These are phyloP conservation scores for Nicotiana otophora DNA, from an alignment of 257 asterid species.

Conservation along the genomic window DNA sequence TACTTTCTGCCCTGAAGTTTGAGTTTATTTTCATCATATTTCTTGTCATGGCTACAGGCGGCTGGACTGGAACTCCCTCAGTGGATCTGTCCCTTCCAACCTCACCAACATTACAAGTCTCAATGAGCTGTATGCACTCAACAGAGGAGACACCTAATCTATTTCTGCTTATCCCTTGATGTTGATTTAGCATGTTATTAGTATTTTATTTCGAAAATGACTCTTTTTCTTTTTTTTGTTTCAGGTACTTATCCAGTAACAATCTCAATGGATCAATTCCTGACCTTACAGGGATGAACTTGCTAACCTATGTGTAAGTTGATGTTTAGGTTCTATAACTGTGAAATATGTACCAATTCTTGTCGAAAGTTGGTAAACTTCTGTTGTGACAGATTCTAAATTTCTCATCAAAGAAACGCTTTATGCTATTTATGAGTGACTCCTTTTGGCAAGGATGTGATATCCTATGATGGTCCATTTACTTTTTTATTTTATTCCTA, in stretches of 20 bases:
- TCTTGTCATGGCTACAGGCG: slow-evolving; percentile 46
- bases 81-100: slow-evolving; percentile 49
- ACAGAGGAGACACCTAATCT: neutral
- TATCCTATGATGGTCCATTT: neutral
- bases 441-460: slow-evolving; percentile 9
- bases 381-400: neutral
- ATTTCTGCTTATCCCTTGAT: neutral
- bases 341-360: neutral
- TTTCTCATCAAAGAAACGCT: neutral
- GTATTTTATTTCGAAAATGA: neutral
- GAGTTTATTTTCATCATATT: slow-evolving; percentile 3
- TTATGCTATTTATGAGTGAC: neutral
- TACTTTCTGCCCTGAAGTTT: neutral
- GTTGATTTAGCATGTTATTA: neutral
- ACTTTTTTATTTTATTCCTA: neutral
- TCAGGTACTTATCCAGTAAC: slow-evolving; percentile 75
- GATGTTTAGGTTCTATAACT: neutral
- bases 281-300: slow-evolving; percentile 48
- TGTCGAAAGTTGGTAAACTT: neutral
- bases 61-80: slow-evolving; percentile 58
- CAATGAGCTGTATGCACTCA: slow-evolving; percentile 57
- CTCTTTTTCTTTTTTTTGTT: slow-evolving; percentile 16
- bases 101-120: slow-evolving; percentile 51
- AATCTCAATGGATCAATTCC: slow-evolving; percentile 59
- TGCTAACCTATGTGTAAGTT: slow-evolving; percentile 58